Base-by-base conservation (phyloP, 2,329 filamentous ascomycete genomes). In the Colletotrichum ledebouriae region DNA sequence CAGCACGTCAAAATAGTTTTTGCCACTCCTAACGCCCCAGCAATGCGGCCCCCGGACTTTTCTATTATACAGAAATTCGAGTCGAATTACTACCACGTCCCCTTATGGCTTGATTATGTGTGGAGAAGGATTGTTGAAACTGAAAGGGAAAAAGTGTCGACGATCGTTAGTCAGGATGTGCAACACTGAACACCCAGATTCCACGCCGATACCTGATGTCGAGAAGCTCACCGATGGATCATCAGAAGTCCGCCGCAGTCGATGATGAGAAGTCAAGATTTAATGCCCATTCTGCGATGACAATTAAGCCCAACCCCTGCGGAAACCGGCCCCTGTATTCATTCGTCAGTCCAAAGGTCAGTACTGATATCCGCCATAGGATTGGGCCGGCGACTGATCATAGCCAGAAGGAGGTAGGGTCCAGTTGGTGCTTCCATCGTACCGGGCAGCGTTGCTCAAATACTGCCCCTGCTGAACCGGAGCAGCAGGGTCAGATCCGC, bases 401-500 rank as follows among this genome's bases (percentile, higher is more conserved):
- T 78, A 80, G 22, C 71, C 75, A 60, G 73, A 70, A 37, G 74
- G 72, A 9, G 72, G n/a, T 37, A 60, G 74, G 7, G 75, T 72
- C 77, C 79, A 81, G 15, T 72, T 71, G 17, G 72, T 71, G 22
- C 70, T 73, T 9, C 68, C 71, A 39, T 70, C 59, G 39, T 57
- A 62, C 11, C 42, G 33, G 47, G 7, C 29, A 61, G 20, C 17
- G 17, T 59, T 53, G 13, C 52, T 15, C 6, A 49, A 49, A 20
- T 50, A 42, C 10, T 67, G 47, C 13, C 59, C 59, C n/a, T 61
- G 42, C 29, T 63, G 63, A 3, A 72, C 70, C 3, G 78, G 74
- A 4, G 78, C 76, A 37, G 80, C 77, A 6, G 81, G 82, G 42
- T 82, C 82, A 3, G 55, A 58, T 25, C 78, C 79, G 34, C 80